A percentile compares a stretch with the other conserved stretches of the same genome.
Conservation (phyloP, 2,329 filamentous ascomycete species). For the Aspergillus tanneri region DNA sequence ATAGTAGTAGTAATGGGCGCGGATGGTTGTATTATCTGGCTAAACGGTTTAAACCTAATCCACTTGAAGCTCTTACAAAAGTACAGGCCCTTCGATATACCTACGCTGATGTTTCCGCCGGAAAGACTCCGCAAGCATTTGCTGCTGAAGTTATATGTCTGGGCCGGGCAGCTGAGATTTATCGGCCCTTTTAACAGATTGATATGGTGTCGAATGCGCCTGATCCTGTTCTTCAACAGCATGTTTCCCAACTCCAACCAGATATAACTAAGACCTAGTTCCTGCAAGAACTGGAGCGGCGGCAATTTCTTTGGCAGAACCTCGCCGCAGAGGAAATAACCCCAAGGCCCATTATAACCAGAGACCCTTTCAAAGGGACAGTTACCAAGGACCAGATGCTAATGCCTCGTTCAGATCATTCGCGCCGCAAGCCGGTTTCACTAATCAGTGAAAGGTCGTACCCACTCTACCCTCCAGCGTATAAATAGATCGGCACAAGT, state of each 20-base stretch:
- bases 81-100: not conserved
- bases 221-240: not conserved
- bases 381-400: too few relatives aligned
- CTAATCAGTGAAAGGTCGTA: too few relatives aligned
- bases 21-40: not conserved
- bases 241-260: not conserved
- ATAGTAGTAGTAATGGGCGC: too few relatives aligned
- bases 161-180: not conserved
- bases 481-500: too few relatives aligned
- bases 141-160: not conserved
- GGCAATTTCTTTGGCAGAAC: not conserved
- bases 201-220: not conserved
- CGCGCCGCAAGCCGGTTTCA: too few relatives aligned
- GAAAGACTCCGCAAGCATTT: not conserved
- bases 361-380: too few relatives aligned
- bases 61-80: not conserved
- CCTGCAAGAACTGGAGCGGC: not conserved
- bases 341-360: too few relatives aligned
- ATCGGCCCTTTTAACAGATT: not conserved
- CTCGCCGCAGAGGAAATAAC: too few relatives aligned
- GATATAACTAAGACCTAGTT: not conserved
- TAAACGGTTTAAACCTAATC: not conserved
- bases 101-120: not conserved
- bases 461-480: too few relatives aligned
- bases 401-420: too few relatives aligned